Percentiles rank a stretch among this genome's conserved stretches.
Conservation (phyloP, 2,329 filamentous ascomycete species). For the Fusarium sp. region DNA sequence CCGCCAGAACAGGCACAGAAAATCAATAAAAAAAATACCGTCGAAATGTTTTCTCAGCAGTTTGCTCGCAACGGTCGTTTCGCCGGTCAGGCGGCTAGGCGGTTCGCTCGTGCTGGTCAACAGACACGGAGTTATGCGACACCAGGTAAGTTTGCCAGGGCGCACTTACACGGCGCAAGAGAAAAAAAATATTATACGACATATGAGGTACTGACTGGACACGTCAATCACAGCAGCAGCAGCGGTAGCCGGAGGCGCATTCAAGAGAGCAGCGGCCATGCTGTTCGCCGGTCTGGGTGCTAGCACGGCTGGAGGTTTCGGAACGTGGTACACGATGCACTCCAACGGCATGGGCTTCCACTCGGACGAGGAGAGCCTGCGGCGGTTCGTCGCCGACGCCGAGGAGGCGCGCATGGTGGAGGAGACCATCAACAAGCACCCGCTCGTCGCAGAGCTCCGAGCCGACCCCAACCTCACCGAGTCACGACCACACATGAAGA, state of each 20-base stretch:
- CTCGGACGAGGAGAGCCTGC: slow-evolving; percentile 74
- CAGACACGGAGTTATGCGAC: slow-evolving; percentile 42
- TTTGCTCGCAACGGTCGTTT: slow-evolving; percentile 40
- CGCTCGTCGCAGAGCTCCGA: slow-evolving; percentile 74
- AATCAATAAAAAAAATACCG: background rate
- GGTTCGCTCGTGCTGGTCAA: slow-evolving; percentile 22
- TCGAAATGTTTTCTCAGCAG: slow-evolving; percentile 38
- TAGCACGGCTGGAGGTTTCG: slow-evolving; percentile 45
- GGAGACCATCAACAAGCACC: slow-evolving; percentile 75
- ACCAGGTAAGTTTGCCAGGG: slow-evolving; percentile 37
- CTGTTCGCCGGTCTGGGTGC: slow-evolving; percentile 46
- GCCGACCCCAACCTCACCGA: slow-evolving; percentile 71
- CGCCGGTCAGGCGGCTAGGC: slow-evolving; percentile 38
- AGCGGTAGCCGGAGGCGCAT: slow-evolving; percentile 30
- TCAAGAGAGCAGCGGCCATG: slow-evolving; percentile 40
- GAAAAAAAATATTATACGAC: background rate
- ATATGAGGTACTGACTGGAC: slow-evolving; percentile 22
- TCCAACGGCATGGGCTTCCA: slow-evolving; percentile 51
- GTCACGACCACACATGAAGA: slow-evolving; percentile 85
- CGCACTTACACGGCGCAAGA: slow-evolving; percentile 10
- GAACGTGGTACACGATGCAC: slow-evolving; percentile 50
- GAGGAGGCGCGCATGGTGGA: slow-evolving; percentile 69
- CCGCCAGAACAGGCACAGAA: slow-evolving; percentile 1
- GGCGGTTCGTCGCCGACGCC: slow-evolving; percentile 66
- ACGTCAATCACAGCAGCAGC: slow-evolving; percentile 15